These are phyloP conservation scores for Septoria petroselini DNA, from an alignment of 2,329 filamentous ascomycete species.

Conservation along the genomic window DNA sequence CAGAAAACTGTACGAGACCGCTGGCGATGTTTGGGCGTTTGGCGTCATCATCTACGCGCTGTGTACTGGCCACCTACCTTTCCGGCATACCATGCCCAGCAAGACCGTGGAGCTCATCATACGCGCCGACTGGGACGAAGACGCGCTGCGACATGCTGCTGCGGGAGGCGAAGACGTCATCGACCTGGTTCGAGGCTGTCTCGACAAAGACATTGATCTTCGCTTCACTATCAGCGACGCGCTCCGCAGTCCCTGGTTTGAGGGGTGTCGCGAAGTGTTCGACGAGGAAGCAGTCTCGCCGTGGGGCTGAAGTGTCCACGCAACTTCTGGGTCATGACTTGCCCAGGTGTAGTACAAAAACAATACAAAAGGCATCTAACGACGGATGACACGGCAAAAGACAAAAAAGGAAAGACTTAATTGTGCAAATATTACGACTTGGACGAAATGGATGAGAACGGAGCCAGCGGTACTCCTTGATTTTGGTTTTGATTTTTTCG, in stretches of 20 bases:
- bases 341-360: too few species aligned
- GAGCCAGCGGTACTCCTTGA: too few species aligned
- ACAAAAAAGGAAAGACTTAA: too few species aligned
- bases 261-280: slow-evolving; percentile 27
- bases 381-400: too few species aligned
- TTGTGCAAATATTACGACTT: too few species aligned
- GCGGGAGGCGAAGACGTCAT: slow-evolving; percentile 48
- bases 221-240: slow-evolving; percentile 59
- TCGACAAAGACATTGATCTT: slow-evolving; percentile 54
- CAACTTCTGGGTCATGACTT: too few species aligned
- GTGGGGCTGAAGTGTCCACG: slow-evolving; percentile 3
- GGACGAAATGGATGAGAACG: too few species aligned
- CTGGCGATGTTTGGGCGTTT: slow-evolving; percentile 65
- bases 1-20: slow-evolving; percentile 48
- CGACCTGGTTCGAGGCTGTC: slow-evolving; percentile 58
- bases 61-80: slow-evolving; percentile 60
- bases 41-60: slow-evolving; percentile 62
- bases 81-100: slow-evolving; percentile 58
- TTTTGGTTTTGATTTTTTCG: too few species aligned
- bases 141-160: slow-evolving; percentile 48
- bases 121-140: slow-evolving; percentile 57
- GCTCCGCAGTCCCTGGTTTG: slow-evolving; percentile 56
- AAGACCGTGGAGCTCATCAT: slow-evolving; percentile 59
- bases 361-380: too few species aligned
- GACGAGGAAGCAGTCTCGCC: slow-evolving; percentile 22